These are phyloP conservation scores for Leonotis leonurus DNA, from an alignment of 257 asterid species.

Conservation along the genomic window DNA sequence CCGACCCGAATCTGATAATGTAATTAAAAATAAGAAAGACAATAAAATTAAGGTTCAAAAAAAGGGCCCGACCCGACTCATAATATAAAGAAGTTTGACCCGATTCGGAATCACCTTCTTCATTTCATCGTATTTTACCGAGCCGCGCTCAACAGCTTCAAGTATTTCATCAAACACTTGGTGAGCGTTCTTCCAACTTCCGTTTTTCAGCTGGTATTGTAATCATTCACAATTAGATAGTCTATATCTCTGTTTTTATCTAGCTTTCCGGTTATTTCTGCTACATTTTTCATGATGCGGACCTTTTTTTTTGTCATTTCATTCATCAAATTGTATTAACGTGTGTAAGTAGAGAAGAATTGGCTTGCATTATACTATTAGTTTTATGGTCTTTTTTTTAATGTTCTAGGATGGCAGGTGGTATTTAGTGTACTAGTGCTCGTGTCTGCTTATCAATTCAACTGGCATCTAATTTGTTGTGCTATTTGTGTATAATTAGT, in stretches of 20 bases:
- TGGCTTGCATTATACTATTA: not conserved
- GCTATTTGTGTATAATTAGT: conserved; percentile 1
- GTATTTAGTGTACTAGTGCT: not conserved
- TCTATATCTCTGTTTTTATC: not conserved
- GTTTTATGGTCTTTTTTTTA: not conserved
- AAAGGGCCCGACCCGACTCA: too few relatives aligned
- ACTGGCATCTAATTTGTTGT: not conserved
- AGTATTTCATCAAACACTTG: not conserved
- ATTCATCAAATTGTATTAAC: not conserved
- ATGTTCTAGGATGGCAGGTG: conserved; percentile 1
- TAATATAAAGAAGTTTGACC: not conserved
- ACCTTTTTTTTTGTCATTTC: not conserved
- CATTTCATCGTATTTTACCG: not conserved
- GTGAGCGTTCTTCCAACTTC: not conserved
- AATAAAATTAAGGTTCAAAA: too few relatives aligned
- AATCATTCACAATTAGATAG: not conserved
- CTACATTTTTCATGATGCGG: not conserved
- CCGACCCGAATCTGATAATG: too few relatives aligned
- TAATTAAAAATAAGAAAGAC: too few relatives aligned
- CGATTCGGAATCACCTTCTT: not conserved
- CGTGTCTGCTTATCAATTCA: conserved; percentile 2
- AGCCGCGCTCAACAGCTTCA: not conserved
- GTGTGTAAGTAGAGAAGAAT: not conserved
- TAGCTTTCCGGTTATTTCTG: not conserved
- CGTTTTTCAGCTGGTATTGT: not conserved